Conservation (phyloP, 139 green algal genomes). For the Auxenochlorella pyrenoidosa region DNA sequence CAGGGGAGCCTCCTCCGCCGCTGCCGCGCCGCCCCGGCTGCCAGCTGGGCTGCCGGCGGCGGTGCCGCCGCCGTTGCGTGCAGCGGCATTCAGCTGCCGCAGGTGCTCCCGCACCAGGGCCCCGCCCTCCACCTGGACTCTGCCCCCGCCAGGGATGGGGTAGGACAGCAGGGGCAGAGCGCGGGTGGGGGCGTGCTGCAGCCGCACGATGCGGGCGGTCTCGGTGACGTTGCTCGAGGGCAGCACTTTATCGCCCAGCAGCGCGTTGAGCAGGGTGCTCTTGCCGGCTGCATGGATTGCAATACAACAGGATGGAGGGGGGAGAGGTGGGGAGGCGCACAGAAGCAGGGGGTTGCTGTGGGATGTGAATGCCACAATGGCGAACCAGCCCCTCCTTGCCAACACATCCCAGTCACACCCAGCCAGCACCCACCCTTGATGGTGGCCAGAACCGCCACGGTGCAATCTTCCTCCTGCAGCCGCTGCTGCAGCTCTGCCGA, state of each 20-base stretch:
- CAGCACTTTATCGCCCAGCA: slow-evolving; percentile 63
- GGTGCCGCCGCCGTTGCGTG: slow-evolving; percentile 20
- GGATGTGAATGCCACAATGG: no score
- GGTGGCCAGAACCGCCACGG: slow-evolving; percentile 65
- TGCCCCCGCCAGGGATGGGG: neutral
- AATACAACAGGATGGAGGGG: neutral
- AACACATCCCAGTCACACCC: no score
- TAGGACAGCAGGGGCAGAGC: neutral
- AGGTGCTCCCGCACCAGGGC: slow-evolving; percentile 46
- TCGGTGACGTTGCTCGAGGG: slow-evolving; percentile 82
- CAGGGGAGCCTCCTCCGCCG: neutral
- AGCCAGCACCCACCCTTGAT: slow-evolving; percentile 51
- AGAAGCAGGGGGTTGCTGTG: neutral
- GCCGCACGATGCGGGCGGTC: slow-evolving; percentile 59
- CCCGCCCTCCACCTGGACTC: neutral
- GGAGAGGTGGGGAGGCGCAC: neutral
- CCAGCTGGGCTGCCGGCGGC: neutral
- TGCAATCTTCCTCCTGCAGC: slow-evolving; percentile 36
- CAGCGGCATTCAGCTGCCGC: slow-evolving; percentile 66
- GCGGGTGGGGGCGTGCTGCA: slow-evolving; percentile 45
- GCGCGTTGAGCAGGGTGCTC: slow-evolving; percentile 75
- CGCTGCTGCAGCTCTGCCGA: slow-evolving; percentile 35
- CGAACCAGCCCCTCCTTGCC: no score
- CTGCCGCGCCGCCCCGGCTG: neutral
- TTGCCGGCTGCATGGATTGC: slow-evolving; percentile 65